These are phyloP conservation scores for Camellia oleifera DNA, from an alignment of 179 eudicot genomes.

Conservation along the genomic window DNA sequence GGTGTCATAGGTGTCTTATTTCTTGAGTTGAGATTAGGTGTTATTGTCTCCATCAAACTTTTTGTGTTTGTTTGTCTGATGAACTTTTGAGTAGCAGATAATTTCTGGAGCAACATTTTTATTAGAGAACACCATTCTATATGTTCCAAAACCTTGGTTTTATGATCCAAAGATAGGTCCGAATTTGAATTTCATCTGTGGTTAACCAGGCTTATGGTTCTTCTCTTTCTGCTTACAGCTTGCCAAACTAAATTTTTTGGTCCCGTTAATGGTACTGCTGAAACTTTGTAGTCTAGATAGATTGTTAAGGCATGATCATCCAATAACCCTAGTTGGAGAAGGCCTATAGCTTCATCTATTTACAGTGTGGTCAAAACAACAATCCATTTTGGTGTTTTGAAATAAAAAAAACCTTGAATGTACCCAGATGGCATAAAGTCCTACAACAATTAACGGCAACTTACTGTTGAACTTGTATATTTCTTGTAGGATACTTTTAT, in stretches of 20 bases:
- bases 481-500: not conserved
- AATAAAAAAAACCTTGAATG: not conserved
- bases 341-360: not conserved
- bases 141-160: constrained; percentile 4
- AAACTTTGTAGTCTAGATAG: not conserved
- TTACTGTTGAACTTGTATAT: not conserved
- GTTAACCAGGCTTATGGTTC: not conserved
- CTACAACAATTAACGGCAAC: not conserved
- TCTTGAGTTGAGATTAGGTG: not conserved
- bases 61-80: not conserved
- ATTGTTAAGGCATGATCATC: not conserved
- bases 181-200: not conserved
- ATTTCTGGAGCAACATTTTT: not conserved
- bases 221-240: not conserved
- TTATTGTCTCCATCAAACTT: not conserved
- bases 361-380: not conserved
- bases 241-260: not conserved
- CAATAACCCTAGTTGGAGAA: not conserved
- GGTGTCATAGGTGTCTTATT: not conserved
- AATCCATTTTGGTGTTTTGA: not conserved
- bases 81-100: not conserved
- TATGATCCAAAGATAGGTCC: not conserved
- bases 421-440: not conserved
- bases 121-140: not conserved
- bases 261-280: not conserved